Evolutionary conservation across 2,329 filamentous ascomycete genomes (phyloP), one percentile per base, ranked within the genome.

Genomic region (Sclerotinia nivalis): DNA sequence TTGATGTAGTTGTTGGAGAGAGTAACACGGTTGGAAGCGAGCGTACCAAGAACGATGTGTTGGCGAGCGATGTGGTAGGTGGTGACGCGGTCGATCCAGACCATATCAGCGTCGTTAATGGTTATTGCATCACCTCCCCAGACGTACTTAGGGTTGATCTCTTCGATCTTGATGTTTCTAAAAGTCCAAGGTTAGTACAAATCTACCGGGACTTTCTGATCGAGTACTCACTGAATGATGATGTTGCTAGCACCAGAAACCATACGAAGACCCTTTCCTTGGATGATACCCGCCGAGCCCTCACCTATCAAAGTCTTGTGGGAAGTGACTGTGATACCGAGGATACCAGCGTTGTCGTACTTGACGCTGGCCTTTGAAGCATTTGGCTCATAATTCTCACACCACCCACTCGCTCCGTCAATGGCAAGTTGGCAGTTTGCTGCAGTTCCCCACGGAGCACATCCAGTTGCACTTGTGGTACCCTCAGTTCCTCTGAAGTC

Each of bases 401-500:
- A 68, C 65, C 65, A 68, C 20, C n/a, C 31, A 49, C 0, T 15
- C 34, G 40, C 54, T 5, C 65, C 65, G 22, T 89, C 86, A 80
- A 88, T 88, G 69, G 87, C 85, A 55, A 77, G 85, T 86, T 72
- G 80, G 80, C 74, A 76, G 79, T 13, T 54, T 25, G 70, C 31
- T n/a, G 58, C 72, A 50, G 70, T 72, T 66, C 86, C 86, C 70
- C 82, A 74, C 43, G 73, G 73, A 47, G 66, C 52, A 49, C 73
- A 74, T 40, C 73, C 73, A 43, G 66, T 69, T 5, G 28, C 45
- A 18, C 54, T 72, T 18, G 67, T 72, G 13, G 70, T 74, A 31
- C 73, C 73, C 84, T 86, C 76, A 83, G 84, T 72, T 84, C 83
- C 52, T 76, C 85, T 54, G 84, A 85, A 68, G 85, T 80, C 73